Conservation (phyloP, 106 monocot species). For the Dendrobium chrysotoxum region DNA sequence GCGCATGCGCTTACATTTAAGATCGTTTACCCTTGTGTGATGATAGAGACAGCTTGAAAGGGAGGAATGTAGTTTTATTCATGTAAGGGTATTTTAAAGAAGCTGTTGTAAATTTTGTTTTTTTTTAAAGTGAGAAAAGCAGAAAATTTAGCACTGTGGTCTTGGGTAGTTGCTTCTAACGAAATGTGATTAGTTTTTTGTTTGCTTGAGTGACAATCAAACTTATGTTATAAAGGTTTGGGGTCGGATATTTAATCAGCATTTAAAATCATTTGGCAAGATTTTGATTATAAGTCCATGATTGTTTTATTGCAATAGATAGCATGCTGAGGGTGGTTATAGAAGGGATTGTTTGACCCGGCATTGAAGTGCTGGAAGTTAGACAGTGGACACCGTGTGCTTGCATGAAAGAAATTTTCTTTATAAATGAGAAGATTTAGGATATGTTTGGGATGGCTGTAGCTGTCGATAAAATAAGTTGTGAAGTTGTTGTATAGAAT, state of each 20-base stretch:
- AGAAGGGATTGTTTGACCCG: no score
- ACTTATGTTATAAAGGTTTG: background rate
- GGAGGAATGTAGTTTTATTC: background rate
- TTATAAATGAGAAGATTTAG: no score
- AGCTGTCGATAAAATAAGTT: no score
- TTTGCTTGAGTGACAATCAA: background rate
- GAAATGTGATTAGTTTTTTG: background rate
- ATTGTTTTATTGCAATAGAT: no score
- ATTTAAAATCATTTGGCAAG: background rate
- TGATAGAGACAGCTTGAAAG: background rate
- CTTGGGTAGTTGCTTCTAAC: background rate
- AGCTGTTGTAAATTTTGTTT: background rate
- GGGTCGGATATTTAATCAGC: background rate
- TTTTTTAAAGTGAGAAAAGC: background rate
- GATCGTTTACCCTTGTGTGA: background rate
- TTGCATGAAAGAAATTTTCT: no score
- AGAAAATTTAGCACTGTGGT: background rate
- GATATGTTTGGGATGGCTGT: no score
- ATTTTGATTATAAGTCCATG: background rate
- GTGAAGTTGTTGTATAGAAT: no score
- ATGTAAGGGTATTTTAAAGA: background rate
- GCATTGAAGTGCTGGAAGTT: no score
- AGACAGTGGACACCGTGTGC: no score
- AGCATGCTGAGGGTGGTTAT: no score
- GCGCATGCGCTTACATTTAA: background rate